Conservation (phyloP, 1,139 yeast species). For the Blastobotrys persicus region DNA sequence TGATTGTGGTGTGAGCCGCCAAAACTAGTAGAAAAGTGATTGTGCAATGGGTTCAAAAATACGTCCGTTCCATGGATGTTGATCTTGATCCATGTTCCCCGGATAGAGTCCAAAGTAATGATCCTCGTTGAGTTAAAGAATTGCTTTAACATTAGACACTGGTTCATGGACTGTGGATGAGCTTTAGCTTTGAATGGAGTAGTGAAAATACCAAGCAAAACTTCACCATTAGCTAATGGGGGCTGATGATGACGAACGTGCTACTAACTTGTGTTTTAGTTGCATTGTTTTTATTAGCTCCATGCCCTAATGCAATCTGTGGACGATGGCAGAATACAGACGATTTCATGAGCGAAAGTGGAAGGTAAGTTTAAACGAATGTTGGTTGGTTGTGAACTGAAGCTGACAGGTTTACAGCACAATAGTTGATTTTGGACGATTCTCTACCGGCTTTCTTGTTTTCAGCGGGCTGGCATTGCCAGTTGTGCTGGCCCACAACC, state of each 20-base stretch:
- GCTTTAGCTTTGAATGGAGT: not conserved
- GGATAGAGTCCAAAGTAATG: no score
- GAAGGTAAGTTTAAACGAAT: conserved; percentile 34
- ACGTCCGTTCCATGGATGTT: no score
- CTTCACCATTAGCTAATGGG: not conserved
- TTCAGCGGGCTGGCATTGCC: conserved; percentile 69
- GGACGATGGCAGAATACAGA: conserved; percentile 42
- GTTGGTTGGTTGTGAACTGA: not conserved
- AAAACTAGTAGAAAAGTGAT: no score
- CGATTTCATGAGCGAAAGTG: conserved; percentile 49
- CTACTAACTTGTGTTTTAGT: conserved; percentile 28
- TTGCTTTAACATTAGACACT: no score
- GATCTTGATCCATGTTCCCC: no score
- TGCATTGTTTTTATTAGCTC: conserved; percentile 55
- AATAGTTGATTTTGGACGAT: conserved; percentile 62
- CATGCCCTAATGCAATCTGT: conserved; percentile 62
- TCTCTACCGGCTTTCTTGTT: conserved; percentile 63
- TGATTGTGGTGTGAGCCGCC: no score
- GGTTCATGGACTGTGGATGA: no score
- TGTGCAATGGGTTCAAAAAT: no score
- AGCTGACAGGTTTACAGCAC: conserved; percentile 30
- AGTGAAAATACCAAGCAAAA: not conserved
- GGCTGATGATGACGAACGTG: not conserved
- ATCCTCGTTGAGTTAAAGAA: no score
- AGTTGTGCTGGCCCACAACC: conserved; percentile 60